A percentile compares a stretch with the other conserved stretches of the same genome.
Evolutionary conservation across 2,329 filamentous ascomycete species (phyloP).

Genomic region (Xylariaceae sp.): DNA sequence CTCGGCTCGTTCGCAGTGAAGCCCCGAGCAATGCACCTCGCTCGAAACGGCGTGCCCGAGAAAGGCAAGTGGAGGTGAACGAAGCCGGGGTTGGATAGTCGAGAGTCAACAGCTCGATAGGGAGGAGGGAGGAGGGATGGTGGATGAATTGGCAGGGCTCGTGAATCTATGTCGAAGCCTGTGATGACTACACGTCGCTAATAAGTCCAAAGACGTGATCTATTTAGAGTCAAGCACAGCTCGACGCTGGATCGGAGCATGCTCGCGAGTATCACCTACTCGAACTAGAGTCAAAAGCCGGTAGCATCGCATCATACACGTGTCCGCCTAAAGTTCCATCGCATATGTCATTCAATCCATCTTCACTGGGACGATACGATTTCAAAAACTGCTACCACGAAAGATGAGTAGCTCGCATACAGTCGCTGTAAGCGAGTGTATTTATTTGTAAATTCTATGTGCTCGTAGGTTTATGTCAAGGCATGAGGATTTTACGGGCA

Average conservation of each 20-base stretch:
- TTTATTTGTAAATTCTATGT: no score
- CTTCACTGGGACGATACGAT: no score
- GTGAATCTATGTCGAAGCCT: no score
- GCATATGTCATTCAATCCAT: slow-evolving; percentile 14
- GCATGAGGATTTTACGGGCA: no score
- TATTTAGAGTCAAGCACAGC: slow-evolving; percentile 1
- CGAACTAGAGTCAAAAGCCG: slow-evolving; percentile 20
- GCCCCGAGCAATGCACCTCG: slow-evolving; percentile 25
- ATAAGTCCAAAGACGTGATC: background rate
- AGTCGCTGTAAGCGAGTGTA: no score
- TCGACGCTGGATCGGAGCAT: slow-evolving; percentile 7
- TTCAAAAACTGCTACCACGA: no score
- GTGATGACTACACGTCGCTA: slow-evolving; percentile 1
- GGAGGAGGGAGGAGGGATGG: no score
- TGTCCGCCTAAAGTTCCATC: slow-evolving; percentile 23
- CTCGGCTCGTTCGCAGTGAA: background rate
- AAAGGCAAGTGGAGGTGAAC: slow-evolving; percentile 22
- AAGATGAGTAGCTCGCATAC: no score
- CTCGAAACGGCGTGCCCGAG: slow-evolving; percentile 23
- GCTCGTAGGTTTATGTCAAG: no score
- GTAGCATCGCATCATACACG: slow-evolving; percentile 17
- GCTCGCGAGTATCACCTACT: slow-evolving; percentile 22
- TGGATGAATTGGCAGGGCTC: no score
- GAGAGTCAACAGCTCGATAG: background rate
- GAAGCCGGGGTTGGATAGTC: slow-evolving; percentile 12